phyloP scores from a whole-genome alignment of 768 basidiomycete species.

The Cystofilobasidium capitatum region DNA sequence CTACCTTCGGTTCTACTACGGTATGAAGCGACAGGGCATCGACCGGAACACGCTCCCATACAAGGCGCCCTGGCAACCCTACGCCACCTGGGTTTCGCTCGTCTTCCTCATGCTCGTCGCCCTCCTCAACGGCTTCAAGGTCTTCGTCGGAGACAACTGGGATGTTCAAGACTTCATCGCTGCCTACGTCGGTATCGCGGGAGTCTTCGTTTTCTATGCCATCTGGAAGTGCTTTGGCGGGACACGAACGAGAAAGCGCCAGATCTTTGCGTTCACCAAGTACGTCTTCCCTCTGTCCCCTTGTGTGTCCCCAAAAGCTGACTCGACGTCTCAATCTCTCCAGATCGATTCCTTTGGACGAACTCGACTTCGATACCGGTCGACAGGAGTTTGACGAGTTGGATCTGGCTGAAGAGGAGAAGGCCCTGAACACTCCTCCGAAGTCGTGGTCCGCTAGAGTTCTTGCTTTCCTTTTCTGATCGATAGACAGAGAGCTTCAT shows the following conservation, averaged over 20 bases:
- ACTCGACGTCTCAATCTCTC: not conserved
- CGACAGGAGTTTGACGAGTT: constrained; percentile 31
- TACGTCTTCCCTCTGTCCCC: constrained; percentile 25
- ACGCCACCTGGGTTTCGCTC: constrained; percentile 29
- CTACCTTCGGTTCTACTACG: constrained; percentile 23
- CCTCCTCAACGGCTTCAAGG: constrained; percentile 34
- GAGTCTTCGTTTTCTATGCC: constrained; percentile 31
- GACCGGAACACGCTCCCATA: constrained; percentile 19
- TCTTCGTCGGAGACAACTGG: constrained; percentile 34
- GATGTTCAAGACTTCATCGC: constrained; percentile 29
- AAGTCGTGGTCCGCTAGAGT: not conserved
- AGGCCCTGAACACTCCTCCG: not conserved
- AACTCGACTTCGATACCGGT: constrained; percentile 32
- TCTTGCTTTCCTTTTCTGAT: not conserved
- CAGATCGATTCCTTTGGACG: constrained; percentile 1
- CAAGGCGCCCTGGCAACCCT: constrained; percentile 29
- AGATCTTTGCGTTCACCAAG: constrained; percentile 27
- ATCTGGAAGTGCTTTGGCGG: constrained; percentile 31
- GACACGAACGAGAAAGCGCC: not conserved
- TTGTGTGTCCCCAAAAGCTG: not conserved
- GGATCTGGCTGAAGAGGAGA: constrained; percentile 18
- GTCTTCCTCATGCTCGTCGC: constrained; percentile 28
- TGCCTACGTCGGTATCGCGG: constrained; percentile 30
- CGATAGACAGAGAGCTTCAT: too few relatives aligned
- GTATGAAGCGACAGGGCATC: constrained; percentile 20